phyloP scores from a whole-genome alignment of 305 asterid genomes.

The Plantago coronopus region DNA sequence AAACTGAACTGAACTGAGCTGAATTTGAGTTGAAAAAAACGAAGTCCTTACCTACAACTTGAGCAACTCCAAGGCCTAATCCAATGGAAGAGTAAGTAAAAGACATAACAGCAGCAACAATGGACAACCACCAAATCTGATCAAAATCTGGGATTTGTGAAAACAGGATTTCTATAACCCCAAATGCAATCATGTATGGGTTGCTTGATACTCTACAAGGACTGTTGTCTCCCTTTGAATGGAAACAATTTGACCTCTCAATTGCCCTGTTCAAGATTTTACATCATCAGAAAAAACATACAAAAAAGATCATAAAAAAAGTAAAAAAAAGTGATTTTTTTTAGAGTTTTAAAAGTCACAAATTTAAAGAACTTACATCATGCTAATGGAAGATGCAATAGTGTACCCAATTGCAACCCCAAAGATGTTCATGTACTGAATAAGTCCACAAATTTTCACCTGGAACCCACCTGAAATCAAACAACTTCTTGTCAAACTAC shows the following conservation, averaged over 20 bases:
- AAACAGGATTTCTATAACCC: conserved; percentile 39
- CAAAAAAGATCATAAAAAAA: too few species aligned
- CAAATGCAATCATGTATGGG: conserved; percentile 60
- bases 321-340: too few species aligned
- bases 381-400: conserved; percentile 31
- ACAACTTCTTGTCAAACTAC: neutral
- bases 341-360: too few species aligned
- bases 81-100: conserved; percentile 61
- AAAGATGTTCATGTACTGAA: conserved; percentile 23
- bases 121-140: conserved; percentile 52
- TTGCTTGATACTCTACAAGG: conserved; percentile 44
- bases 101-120: conserved; percentile 67
- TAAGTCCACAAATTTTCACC: conserved; percentile 33
- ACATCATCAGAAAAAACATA: too few species aligned
- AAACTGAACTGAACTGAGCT: too few species aligned
- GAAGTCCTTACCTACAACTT: conserved; percentile 54
- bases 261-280: conserved; percentile 46
- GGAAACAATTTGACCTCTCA: conserved; percentile 50
- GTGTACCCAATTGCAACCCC: conserved; percentile 39
- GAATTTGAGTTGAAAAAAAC: too few species aligned
- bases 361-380: conserved; percentile 31
- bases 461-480: conserved; percentile 30
- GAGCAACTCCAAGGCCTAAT: conserved; percentile 49
- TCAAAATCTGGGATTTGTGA: conserved; percentile 65
- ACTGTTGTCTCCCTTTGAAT: conserved; percentile 36